Conservation (phyloP, 805 yeast genomes). For the Scheffersomyces stipitis region DNA sequence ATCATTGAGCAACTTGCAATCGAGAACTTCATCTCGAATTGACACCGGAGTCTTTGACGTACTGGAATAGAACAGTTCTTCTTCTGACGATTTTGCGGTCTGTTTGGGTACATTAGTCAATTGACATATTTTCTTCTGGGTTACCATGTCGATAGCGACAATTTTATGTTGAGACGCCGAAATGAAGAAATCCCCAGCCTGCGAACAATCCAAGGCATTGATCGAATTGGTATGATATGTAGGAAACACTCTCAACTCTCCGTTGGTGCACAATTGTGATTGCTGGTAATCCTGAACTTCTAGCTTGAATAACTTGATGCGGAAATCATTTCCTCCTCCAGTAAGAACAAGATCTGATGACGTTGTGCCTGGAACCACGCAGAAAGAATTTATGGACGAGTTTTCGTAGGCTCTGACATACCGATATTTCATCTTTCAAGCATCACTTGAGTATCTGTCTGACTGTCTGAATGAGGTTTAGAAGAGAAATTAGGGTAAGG, state of each 20-base stretch:
- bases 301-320: conserved; percentile 14
- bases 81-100: conserved; percentile 1
- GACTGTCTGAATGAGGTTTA: no score
- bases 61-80: not conserved
- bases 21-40: conserved; percentile 19
- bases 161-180: conserved; percentile 17
- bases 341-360: conserved; percentile 14
- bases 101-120: conserved; percentile 3
- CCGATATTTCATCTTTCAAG: conserved; percentile 1
- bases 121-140: conserved; percentile 8
- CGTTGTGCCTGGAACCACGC: not conserved
- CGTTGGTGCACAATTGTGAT: not conserved
- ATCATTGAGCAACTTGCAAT: conserved; percentile 17
- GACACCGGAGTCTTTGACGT: not conserved
- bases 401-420: conserved; percentile 9
- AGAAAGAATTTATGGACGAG: conserved; percentile 17
- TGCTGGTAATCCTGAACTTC: not conserved
- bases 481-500: no score
- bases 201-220: conserved; percentile 15
- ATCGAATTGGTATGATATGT: conserved; percentile 16
- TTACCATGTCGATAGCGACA: conserved; percentile 20
- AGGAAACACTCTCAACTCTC: conserved; percentile 11
- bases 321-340: conserved; percentile 22
- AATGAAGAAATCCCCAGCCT: conserved; percentile 10
- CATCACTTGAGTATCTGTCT: no score